A percentile compares a stretch with the other conserved stretches of the same genome.
Conservation (phyloP, 345 rosid genomes). For the Iberis pinnata region DNA sequence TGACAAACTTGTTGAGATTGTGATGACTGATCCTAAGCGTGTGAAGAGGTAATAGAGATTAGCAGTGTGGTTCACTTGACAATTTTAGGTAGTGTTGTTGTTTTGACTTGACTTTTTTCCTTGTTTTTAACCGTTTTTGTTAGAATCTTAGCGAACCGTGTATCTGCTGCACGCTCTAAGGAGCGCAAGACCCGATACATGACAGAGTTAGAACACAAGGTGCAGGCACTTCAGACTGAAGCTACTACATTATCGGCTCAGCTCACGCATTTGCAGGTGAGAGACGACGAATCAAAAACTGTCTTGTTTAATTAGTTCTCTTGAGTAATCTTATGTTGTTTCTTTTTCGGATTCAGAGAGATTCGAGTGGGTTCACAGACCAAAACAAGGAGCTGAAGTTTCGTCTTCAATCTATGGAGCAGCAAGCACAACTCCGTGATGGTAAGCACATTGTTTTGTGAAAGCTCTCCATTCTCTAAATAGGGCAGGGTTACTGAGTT, state of each 20-base stretch:
- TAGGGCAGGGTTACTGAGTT: not conserved
- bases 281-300: not conserved
- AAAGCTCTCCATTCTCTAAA: not conserved
- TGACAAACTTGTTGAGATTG: slow-evolving; percentile 78
- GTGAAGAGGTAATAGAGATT: slow-evolving; percentile 35
- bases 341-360: slow-evolving; percentile 34
- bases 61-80: not conserved
- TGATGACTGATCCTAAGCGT: slow-evolving; percentile 50
- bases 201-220: slow-evolving; percentile 75
- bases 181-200: slow-evolving; percentile 74
- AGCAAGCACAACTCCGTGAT: slow-evolving; percentile 52
- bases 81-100: not conserved
- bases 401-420: slow-evolving; percentile 59
- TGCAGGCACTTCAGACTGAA: slow-evolving; percentile 76
- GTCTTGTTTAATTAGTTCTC: not conserved
- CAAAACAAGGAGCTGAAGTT: slow-evolving; percentile 54
- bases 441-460: slow-evolving; percentile 23
- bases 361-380: slow-evolving; percentile 37
- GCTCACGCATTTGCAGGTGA: slow-evolving; percentile 68
- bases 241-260: slow-evolving; percentile 79
- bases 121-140: slow-evolving; percentile 4
- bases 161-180: slow-evolving; percentile 82
- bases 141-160: slow-evolving; percentile 84
- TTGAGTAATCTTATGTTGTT: slow-evolving; percentile 7
- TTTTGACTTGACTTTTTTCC: slow-evolving; percentile 1